Percentiles rank a stretch among this genome's conserved stretches.
Conservation (phyloP, 148 eudicot genomes). For the Camellia lanceoleosa region DNA sequence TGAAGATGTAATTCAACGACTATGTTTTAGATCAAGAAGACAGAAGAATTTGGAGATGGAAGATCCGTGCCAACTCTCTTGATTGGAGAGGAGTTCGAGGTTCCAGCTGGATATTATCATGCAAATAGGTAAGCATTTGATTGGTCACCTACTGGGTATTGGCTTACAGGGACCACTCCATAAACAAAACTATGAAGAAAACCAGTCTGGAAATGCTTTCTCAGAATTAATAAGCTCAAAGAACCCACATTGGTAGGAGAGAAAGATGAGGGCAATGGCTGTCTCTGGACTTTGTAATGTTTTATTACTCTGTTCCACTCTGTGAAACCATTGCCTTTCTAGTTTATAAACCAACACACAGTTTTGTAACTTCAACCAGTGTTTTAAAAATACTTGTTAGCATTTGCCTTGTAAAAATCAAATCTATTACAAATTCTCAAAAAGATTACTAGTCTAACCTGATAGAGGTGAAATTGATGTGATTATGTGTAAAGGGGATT, state of each 20-base stretch:
- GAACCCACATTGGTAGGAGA: neutral
- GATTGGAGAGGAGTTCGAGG: neutral
- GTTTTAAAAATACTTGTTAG: too few species aligned
- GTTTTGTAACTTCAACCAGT: too few species aligned
- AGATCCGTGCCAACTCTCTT: neutral
- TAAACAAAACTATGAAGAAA: neutral
- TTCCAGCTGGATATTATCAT: constrained; percentile 10
- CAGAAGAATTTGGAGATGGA: neutral
- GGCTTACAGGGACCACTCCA: neutral
- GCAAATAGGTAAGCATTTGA: neutral
- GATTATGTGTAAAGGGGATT: too few species aligned
- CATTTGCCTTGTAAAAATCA: too few species aligned
- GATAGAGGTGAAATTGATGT: too few species aligned
- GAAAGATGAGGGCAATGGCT: neutral
- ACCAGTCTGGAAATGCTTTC: constrained; percentile 9
- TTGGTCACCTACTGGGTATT: neutral
- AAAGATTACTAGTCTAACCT: too few species aligned
- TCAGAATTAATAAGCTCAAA: neutral
- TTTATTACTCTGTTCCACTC: too few species aligned
- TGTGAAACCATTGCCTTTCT: too few species aligned
- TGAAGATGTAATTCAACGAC: too few species aligned
- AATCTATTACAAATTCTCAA: too few species aligned
- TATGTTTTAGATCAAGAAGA: neutral
- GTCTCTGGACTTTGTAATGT: too few species aligned
- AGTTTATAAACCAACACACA: too few species aligned